Conservation (phyloP, 177 flowering plant species). For the Vitis hybrid region DNA sequence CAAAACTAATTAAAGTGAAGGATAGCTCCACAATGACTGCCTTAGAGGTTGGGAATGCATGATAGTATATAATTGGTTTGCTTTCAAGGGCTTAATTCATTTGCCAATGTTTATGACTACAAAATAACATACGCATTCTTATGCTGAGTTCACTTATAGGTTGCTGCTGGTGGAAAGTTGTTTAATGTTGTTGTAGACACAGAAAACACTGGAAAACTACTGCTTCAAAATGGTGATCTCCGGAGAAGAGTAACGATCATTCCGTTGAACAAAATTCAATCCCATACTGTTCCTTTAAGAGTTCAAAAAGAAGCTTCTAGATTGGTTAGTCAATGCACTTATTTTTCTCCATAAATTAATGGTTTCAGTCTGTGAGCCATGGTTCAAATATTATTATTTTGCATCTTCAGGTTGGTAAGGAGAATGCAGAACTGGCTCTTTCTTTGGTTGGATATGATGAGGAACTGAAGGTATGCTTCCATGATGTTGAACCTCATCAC, state of each 20-base stretch:
- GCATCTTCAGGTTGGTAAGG: conserved; percentile 75
- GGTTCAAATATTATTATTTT: not conserved
- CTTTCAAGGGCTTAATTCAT: no score
- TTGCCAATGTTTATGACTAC: no score
- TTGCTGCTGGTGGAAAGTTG: conserved; percentile 92
- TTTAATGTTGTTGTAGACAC: conserved; percentile 95
- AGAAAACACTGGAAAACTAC: conserved; percentile 86
- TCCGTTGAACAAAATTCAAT: conserved; percentile 87
- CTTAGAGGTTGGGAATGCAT: conserved; percentile 62
- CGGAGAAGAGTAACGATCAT: conserved; percentile 90
- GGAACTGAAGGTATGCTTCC: conserved; percentile 63
- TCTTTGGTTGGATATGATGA: conserved; percentile 87
- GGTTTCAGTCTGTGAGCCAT: not conserved
- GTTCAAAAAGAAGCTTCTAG: conserved; percentile 69
- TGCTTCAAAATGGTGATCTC: conserved; percentile 82
- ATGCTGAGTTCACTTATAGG: conserved; percentile 43
- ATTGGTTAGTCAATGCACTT: conserved; percentile 49
- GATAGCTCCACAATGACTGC: conserved; percentile 84
- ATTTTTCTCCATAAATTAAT: not conserved
- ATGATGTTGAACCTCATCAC: not conserved
- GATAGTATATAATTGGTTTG: not conserved
- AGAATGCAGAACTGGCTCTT: conserved; percentile 87
- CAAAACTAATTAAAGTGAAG: conserved; percentile 86
- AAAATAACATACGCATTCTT: not conserved
- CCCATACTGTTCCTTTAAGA: conserved; percentile 47